Evolutionary conservation across 306 rosid species (phyloP).

Genomic region (Heteromeles arbutifolia): DNA sequence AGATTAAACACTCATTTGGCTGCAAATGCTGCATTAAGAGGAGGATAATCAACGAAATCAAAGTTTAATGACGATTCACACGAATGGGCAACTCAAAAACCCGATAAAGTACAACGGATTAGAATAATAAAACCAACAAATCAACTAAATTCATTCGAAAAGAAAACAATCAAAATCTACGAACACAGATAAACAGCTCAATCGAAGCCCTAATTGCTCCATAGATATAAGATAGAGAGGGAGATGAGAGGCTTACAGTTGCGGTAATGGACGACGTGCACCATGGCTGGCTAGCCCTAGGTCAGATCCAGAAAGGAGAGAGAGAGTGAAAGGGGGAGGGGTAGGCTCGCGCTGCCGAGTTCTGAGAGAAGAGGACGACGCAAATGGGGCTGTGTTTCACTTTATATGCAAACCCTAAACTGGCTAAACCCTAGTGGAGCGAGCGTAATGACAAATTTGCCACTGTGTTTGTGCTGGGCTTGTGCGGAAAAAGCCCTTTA

Average conservation of each 20-base stretch:
- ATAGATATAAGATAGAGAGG: neutral
- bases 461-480: neutral
- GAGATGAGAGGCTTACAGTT: constrained; percentile 13
- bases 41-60: neutral
- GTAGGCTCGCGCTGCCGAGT: neutral
- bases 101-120: neutral
- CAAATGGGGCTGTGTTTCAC: neutral
- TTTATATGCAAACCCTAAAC: constrained; percentile 17
- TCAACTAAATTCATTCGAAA: too few relatives aligned
- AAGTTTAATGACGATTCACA: neutral
- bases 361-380: neutral
- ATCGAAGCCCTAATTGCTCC: neutral
- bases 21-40: neutral
- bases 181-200: neutral
- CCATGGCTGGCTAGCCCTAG: constrained; percentile 18
- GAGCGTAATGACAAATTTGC: constrained; percentile 1
- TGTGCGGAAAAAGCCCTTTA: neutral
- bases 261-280: constrained; percentile 28
- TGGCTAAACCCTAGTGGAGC: constrained; percentile 4
- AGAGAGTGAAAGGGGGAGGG: neutral
- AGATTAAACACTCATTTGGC: neutral
- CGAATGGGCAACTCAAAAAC: neutral
- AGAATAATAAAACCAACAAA: neutral
- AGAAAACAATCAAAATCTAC: neutral
- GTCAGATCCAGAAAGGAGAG: neutral